phyloP scores from a whole-genome alignment of 768 basidiomycete species.

The Russula sp. region DNA sequence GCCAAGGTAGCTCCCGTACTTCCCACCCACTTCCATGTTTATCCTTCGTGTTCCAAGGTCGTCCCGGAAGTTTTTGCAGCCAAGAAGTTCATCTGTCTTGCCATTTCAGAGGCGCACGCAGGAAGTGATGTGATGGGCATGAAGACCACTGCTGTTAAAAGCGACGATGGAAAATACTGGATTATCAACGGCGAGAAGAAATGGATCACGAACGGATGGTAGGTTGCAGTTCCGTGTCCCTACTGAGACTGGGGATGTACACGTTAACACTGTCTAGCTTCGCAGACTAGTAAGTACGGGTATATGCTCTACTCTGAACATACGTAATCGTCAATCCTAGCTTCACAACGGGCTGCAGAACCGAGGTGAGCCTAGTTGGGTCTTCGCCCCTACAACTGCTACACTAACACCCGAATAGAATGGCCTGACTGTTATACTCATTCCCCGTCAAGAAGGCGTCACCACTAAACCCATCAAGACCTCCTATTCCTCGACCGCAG shows the following conservation, averaged over 20 bases:
- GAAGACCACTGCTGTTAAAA: conserved; percentile 73
- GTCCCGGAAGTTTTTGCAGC: conserved; percentile 64
- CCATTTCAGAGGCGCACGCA: conserved; percentile 84
- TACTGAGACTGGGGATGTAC: not conserved
- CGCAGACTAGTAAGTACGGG: conserved; percentile 35
- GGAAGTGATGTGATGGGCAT: conserved; percentile 83
- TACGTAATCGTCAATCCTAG: conserved; percentile 17
- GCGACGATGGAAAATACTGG: conserved; percentile 77
- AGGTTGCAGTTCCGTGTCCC: conserved; percentile 22
- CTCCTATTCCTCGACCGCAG: conserved; percentile 79
- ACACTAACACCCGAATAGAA: conserved; percentile 22
- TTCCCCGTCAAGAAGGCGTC: conserved; percentile 75
- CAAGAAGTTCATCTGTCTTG: conserved; percentile 81
- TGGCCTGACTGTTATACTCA: conserved; percentile 83
- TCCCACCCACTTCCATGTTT: not conserved
- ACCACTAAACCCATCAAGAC: conserved; percentile 85
- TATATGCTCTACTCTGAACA: not conserved
- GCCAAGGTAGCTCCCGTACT: conserved; percentile 31
- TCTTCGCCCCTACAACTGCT: conserved; percentile 31
- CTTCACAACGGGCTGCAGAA: conserved; percentile 74
- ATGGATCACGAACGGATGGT: conserved; percentile 77
- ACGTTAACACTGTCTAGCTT: conserved; percentile 25
- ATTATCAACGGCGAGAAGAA: conserved; percentile 86
- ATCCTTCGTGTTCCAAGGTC: conserved; percentile 26
- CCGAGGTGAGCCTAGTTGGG: conserved; percentile 34